Evolutionary conservation across 306 rosid species (phyloP), one percentile per base, ranked within the genome.

Genomic region (Delonix regia): DNA sequence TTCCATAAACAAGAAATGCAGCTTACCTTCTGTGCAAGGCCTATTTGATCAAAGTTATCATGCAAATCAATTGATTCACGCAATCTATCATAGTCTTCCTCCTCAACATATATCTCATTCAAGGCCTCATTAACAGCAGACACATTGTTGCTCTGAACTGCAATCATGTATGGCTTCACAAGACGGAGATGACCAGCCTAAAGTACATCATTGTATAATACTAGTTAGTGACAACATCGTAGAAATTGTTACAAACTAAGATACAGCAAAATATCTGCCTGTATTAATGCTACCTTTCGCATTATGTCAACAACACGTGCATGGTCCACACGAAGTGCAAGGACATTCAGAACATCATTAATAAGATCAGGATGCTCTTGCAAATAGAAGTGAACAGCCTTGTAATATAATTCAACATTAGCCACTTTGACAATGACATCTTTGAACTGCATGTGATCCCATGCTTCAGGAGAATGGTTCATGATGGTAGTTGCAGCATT

Each of bases 381-480:
- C 92, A 96, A 88, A 86, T 96, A 96, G 87, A 96, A 96, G 84
- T 96, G 99, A 73, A 96, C 99, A 45, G 99, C 99, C 89, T 96
- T 96, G 44, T 96, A 96, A 75, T 91, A 96, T 51, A 96, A 77
- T 80, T 96, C 99, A 83, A 96, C 99, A 74, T 90, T 96, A 62
- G 93, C 98, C 86, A 93, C 98, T 91, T 96, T 96, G 56, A 89
- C 98, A 11, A 91, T 69, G 67, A 96, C 98, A 76, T 96, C 99
- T 82, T 96, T 96, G 85, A 96, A 96, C 76, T 96, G 99, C 99
- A 96, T 91, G 96, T 96, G 99, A 83, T 96, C 99, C 99, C 99
- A 96, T 73, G 98, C 99, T 89, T 96, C 99, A 21, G 98, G 99
- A 74, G 99, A 93, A 81, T 96, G 99, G 83, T 96, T 96, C 99